Base-by-base conservation (phyloP, 129 eudicot species). In the Centrapalus pauciflorus region DNA sequence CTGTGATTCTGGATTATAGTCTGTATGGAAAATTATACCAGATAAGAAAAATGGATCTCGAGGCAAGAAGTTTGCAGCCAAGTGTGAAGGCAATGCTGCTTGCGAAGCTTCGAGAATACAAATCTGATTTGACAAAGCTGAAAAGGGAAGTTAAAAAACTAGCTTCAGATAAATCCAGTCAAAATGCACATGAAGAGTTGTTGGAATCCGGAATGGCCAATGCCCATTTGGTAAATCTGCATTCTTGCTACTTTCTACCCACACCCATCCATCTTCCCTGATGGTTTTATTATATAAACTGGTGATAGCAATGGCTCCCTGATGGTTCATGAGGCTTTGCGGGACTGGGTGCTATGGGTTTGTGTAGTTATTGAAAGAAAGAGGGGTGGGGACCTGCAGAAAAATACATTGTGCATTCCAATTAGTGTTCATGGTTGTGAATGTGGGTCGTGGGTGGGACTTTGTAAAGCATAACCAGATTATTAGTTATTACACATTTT, bases 31-130 rank as follows among this genome's bases (percentile, higher is more conserved):
- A 67, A 0, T 45, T 65, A 4, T 64, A 46, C 50, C 75, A 94
- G 99, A 94, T 94, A 59, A 80, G 99, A 29, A 94, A 94, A 80
- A 94, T 94, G 99, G 99, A 94, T 75, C 99, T 94, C 29, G 99
- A 94, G 80, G 99, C 99, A 8, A 82, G 97, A 82, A 89, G 99
- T 79, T 77, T 94, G 85, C 99, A 94, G 79, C 99, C 97, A 37
- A 76, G 89, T 64, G 64, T 86, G 66, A 94, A 94, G 76, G 97
- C 95, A 72, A 84, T 83, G 74, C 74, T 94, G 49, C 99, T 94
- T 71, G 99, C 99, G 23, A 94, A 94, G 82, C 88, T 94, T 37
- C 82, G 99, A 80, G 99, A 94, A 61, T 94, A 94, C 69, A 89
- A 94, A 79, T 78, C 99, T 52, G 97, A 94, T 74, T 81, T 94